Evolutionary conservation across 208 protist species (phyloP).

Genomic region (Acanthamoeba lenticulata): DNA sequence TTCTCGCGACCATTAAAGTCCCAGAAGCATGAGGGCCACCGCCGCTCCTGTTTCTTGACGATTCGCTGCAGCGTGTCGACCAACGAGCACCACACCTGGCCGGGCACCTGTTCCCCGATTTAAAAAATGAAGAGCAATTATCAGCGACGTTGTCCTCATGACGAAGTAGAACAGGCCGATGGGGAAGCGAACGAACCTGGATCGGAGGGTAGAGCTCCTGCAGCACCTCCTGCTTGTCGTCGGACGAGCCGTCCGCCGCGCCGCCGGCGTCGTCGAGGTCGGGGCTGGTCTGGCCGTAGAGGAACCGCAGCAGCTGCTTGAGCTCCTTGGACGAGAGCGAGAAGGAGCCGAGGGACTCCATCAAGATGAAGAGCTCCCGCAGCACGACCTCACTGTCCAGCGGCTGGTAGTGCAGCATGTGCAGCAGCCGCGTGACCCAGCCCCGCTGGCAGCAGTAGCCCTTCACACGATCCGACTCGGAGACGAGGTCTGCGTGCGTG

Average conservation of each 20-base stretch:
- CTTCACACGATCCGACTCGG: conserved; percentile 43
- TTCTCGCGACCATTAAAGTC: conserved; percentile 62
- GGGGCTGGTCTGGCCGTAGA: neutral
- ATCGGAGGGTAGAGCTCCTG: neutral
- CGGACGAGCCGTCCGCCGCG: neutral
- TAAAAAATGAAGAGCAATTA: neutral
- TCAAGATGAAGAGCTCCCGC: conserved; percentile 57
- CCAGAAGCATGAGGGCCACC: conserved; percentile 59
- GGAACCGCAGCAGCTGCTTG: conserved; percentile 53
- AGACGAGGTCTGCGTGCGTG: conserved; percentile 6
- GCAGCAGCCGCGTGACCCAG: conserved; percentile 36
- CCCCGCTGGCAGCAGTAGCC: conserved; percentile 56
- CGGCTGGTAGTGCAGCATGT: conserved; percentile 59
- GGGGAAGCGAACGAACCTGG: neutral
- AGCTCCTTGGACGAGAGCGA: conserved; percentile 57
- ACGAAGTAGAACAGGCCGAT: neutral
- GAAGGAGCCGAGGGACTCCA: conserved; percentile 63
- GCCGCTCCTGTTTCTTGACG: conserved; percentile 49
- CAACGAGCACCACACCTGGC: conserved; percentile 54
- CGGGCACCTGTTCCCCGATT: neutral
- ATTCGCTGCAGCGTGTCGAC: conserved; percentile 56
- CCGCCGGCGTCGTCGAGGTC: neutral
- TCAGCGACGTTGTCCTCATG: neutral
- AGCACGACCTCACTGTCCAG: conserved; percentile 41
- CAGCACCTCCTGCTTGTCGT: neutral